phyloP scores from a whole-genome alignment of 305 asterid genomes.

The Fraxinus platypoda region DNA sequence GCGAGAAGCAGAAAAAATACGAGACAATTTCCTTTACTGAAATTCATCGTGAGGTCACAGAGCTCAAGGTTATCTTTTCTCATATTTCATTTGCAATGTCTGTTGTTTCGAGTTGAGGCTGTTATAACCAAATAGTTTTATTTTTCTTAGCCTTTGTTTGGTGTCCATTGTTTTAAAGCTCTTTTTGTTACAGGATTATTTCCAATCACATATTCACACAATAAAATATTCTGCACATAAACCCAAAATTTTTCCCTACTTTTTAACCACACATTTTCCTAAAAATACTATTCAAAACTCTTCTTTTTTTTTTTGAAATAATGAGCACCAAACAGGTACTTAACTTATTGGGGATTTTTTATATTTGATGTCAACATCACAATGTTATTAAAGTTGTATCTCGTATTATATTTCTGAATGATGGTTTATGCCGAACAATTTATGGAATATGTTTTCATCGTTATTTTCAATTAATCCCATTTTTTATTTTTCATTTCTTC shows the following conservation, averaged over 20 bases:
- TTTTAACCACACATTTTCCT: background rate
- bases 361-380: background rate
- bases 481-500: slow-evolving; percentile 6
- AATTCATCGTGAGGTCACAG: slow-evolving; percentile 52
- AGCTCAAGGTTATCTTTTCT: slow-evolving; percentile 65
- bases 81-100: slow-evolving; percentile 15
- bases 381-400: background rate
- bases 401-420: background rate
- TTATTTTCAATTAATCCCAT: background rate
- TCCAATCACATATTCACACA: background rate
- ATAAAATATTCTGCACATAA: background rate
- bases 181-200: background rate
- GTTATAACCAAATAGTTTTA: background rate
- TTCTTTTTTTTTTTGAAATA: too few relatives aligned
- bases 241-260: too few relatives aligned
- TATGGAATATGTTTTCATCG: background rate
- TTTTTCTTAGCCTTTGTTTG: background rate
- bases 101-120: background rate
- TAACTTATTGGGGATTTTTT: background rate
- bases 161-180: background rate
- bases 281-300: background rate
- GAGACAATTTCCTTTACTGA: slow-evolving; percentile 66
- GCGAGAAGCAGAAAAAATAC: slow-evolving; percentile 63
- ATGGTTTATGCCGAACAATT: background rate
- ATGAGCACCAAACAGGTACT: background rate